phyloP scores from a whole-genome alignment of 306 rosid species.

The Lotus japonicus region DNA sequence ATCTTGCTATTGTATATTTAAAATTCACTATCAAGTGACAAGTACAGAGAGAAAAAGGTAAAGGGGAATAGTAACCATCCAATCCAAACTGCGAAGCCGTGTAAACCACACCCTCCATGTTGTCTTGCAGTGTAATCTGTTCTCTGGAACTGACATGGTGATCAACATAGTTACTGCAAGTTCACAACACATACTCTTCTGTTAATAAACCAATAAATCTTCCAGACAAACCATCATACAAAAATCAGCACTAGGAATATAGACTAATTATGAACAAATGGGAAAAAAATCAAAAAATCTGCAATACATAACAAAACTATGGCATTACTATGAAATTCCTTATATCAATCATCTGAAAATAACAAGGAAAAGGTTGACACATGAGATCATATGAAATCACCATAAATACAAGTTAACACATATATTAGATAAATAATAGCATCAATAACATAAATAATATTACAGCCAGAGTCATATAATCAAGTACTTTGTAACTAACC shows the following conservation, averaged over 20 bases:
- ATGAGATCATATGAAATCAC: background rate
- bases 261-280: background rate
- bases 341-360: background rate
- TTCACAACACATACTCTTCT: conserved; percentile 27
- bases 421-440: background rate
- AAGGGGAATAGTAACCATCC: conserved; percentile 63
- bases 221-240: conserved; percentile 19
- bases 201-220: conserved; percentile 26
- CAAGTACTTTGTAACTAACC: conserved; percentile 53
- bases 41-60: background rate
- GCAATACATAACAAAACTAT: background rate
- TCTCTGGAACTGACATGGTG: conserved; percentile 93
- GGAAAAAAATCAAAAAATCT: background rate
- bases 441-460: background rate
- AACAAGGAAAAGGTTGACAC: conserved; percentile 2
- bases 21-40: background rate
- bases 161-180: conserved; percentile 87
- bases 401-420: background rate
- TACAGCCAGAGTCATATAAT: conserved; percentile 7
- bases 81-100: conserved; percentile 94
- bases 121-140: conserved; percentile 97
- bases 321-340: background rate
- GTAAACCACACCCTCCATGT: conserved; percentile 90
- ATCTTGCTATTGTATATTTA: conserved; percentile 2
- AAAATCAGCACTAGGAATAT: background rate